phyloP scores from a whole-genome alignment of 2,329 filamentous ascomycete species.

The Pseudogymnoascus sp. region DNA sequence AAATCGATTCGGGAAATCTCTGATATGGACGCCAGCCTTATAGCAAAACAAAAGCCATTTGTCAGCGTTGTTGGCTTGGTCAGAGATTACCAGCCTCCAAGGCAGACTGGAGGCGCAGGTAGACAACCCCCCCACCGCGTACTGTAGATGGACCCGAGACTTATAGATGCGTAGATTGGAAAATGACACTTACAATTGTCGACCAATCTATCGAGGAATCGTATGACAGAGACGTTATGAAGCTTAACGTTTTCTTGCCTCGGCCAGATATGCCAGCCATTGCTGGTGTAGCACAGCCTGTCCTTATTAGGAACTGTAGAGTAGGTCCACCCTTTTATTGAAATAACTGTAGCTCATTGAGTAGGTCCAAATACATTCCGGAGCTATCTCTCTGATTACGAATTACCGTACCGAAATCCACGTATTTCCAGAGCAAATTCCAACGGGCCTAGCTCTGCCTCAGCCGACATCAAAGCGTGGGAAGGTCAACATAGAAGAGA shows the following conservation, averaged over 20 bases:
- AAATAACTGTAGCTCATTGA: conserved; percentile 14
- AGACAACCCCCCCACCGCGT: conserved; percentile 17
- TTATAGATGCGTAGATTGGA: conserved; percentile 41
- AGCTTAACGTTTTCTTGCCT: conserved; percentile 54
- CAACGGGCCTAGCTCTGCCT: conserved; percentile 17
- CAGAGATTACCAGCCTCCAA: conserved; percentile 52
- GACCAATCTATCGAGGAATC: conserved; percentile 48
- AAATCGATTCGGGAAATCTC: conserved; percentile 34
- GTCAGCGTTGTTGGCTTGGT: conserved; percentile 65
- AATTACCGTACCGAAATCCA: conserved; percentile 37
- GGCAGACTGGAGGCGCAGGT: conserved; percentile 46
- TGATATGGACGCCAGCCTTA: conserved; percentile 37
- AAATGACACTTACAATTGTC: conserved; percentile 52
- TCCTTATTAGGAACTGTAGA: conserved; percentile 53
- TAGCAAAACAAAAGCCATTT: conserved; percentile 21
- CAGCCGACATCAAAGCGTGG: conserved; percentile 17
- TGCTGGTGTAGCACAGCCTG: conserved; percentile 50
- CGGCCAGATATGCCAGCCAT: conserved; percentile 42
- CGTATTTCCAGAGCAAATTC: conserved; percentile 38
- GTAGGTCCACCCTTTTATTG: conserved; percentile 31
- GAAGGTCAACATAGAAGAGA: background rate
- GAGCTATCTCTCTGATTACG: conserved; percentile 38
- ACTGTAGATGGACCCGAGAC: background rate
- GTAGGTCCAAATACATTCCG: conserved; percentile 36
- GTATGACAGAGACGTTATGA: conserved; percentile 32